These are phyloP conservation scores for Kalmanozyma brasiliensis DNA, from an alignment of 1,284 basidiomycete genomes.

Conservation along the genomic window DNA sequence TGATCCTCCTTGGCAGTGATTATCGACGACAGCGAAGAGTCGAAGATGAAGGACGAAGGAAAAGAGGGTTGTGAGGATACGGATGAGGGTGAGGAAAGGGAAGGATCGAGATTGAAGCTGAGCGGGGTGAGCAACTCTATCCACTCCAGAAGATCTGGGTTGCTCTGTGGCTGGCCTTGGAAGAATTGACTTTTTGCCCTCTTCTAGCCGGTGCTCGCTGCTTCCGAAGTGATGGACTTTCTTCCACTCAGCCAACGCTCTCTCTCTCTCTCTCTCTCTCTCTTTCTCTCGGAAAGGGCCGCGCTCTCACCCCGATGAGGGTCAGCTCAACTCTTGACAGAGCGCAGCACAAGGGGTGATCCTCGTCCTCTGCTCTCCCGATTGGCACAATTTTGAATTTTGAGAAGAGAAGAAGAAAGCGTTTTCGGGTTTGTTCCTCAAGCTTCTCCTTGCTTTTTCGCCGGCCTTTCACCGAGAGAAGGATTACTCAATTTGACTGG, in stretches of 20 bases:
- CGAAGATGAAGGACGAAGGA: conserved; percentile 1
- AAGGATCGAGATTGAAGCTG: conserved; percentile 9
- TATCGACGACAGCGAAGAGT: conserved; percentile 11
- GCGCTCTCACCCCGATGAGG: too few species aligned
- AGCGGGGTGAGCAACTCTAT: conserved; percentile 1
- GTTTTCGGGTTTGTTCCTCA: conserved; percentile 22
- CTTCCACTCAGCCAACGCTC: too few species aligned
- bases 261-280: too few species aligned
- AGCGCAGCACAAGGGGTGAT: too few species aligned
- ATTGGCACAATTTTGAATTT: not conserved
- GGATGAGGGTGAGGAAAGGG: conserved; percentile 19
- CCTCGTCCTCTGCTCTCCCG: not conserved
- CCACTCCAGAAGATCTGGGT: not conserved
- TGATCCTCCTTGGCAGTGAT: conserved; percentile 17
- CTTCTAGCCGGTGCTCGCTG: not conserved
- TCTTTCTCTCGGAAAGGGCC: too few species aligned
- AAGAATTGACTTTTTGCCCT: conserved; percentile 3
- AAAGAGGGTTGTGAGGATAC: conserved; percentile 2
- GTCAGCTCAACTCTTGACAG: too few species aligned
- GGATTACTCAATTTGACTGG: conserved; percentile 10
- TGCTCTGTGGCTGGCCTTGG: too few species aligned
- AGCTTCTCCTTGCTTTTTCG: conserved; percentile 28
- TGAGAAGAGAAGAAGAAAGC: not conserved
- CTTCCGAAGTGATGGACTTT: too few species aligned
- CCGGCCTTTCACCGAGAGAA: conserved; percentile 17